phyloP scores from a whole-genome alignment of 2,329 filamentous ascomycete species.

The Clarireedia paspali region DNA sequence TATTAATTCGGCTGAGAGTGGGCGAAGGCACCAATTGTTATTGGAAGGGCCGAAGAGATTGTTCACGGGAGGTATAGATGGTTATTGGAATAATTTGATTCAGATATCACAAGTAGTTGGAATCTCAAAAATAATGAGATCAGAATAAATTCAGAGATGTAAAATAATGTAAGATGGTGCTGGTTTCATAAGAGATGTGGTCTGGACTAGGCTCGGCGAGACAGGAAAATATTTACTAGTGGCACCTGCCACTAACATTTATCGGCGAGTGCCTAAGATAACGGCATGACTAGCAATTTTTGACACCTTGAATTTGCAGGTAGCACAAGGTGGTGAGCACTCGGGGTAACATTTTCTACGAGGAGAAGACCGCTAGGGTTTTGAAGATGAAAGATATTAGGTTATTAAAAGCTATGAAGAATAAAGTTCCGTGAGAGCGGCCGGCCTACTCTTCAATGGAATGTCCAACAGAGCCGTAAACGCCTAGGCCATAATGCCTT shows the following conservation, averaged over 20 bases:
- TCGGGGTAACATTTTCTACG: too few species aligned
- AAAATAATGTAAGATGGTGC: neutral
- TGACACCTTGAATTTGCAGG: too few species aligned
- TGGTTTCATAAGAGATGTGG: neutral
- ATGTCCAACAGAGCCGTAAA: neutral
- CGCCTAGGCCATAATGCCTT: neutral
- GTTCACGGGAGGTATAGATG: neutral
- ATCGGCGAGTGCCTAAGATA: neutral
- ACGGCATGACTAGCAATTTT: too few species aligned
- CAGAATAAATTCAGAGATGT: neutral
- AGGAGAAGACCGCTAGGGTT: too few species aligned
- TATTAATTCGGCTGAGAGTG: neutral
- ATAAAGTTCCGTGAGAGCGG: slow-evolving; percentile 11
- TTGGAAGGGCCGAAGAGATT: neutral
- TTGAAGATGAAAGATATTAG: slow-evolving; percentile 13
- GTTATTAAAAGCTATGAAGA: slow-evolving; percentile 13
- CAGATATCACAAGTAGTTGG: neutral
- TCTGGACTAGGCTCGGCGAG: neutral
- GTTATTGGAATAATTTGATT: neutral
- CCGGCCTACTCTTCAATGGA: slow-evolving; percentile 9
- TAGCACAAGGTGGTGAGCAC: neutral
- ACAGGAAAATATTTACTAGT: neutral
- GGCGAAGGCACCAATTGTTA: neutral
- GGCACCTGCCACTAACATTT: slow-evolving; percentile 5
- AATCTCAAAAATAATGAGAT: neutral